Percentiles rank a stretch among this genome's conserved stretches.
Conservation (phyloP, 1,284 basidiomycete species). For the Papiliotrema flavescens region DNA sequence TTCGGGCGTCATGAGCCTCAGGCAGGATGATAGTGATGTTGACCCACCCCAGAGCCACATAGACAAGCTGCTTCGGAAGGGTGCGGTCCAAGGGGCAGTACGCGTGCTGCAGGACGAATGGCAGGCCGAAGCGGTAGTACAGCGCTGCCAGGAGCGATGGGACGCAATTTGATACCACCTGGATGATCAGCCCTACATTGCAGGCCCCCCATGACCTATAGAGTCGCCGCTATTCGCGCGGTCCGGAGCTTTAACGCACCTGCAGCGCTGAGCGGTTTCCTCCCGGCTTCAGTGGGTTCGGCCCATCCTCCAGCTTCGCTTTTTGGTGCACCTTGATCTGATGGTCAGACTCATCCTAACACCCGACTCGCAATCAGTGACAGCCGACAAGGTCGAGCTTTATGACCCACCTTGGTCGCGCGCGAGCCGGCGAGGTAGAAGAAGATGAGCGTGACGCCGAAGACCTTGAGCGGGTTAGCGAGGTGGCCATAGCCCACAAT, state of each 20-base stretch:
- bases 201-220: no score
- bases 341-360: background rate
- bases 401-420: conserved; percentile 75
- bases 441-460: conserved; percentile 69
- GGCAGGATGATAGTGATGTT: background rate
- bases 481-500: conserved; percentile 59
- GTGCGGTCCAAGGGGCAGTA: background rate
- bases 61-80: conserved; percentile 26
- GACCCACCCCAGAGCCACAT: conserved; percentile 4
- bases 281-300: conserved; percentile 58
- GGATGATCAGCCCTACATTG: background rate
- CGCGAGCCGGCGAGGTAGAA: conserved; percentile 79
- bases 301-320: conserved; percentile 71
- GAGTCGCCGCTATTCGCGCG: no score
- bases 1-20: no score
- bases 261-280: conserved; percentile 70
- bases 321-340: conserved; percentile 58
- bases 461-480: conserved; percentile 49
- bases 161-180: conserved; percentile 71
- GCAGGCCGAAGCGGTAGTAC: conserved; percentile 57
- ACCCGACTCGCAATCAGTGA: no score
- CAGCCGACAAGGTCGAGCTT: background rate
- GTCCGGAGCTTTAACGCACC: conserved; percentile 49
- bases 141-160: conserved; percentile 63
- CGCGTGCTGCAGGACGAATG: background rate